Evolutionary conservation across 139 green algal genomes (phyloP).

Genomic region (Closterium sp.): DNA sequence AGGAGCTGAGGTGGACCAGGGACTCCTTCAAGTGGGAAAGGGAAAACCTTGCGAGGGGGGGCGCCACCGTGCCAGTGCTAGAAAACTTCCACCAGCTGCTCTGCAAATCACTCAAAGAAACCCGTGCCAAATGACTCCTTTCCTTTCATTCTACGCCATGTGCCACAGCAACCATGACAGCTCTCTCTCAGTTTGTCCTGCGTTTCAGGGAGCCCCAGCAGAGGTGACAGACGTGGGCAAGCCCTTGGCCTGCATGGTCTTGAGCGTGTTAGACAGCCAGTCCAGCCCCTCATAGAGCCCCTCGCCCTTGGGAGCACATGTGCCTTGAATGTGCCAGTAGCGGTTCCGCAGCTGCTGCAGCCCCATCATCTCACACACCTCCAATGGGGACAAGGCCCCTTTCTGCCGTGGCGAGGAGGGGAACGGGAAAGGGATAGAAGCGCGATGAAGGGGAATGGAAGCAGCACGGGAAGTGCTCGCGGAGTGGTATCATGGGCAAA

Average conservation of each 20-base stretch:
- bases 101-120: not conserved
- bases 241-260: slow-evolving; percentile 47
- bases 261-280: slow-evolving; percentile 76
- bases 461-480: not conserved
- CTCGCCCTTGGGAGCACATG: slow-evolving; percentile 70
- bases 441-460: not conserved
- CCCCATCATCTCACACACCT: slow-evolving; percentile 83
- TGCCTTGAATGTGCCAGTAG: slow-evolving; percentile 88
- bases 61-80: not conserved
- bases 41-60: not conserved
- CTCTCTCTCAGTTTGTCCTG: not conserved
- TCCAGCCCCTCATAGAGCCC: slow-evolving; percentile 94
- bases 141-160: not conserved
- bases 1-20: too few relatives aligned
- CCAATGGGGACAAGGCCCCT: slow-evolving; percentile 64
- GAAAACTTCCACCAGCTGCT: not conserved
- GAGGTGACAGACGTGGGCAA: slow-evolving; percentile 29
- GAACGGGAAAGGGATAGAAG: not conserved
- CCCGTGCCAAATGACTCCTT: not conserved
- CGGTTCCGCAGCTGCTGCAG: slow-evolving; percentile 74
- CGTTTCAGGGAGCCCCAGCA: not conserved
- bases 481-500: not conserved
- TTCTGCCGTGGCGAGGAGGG: slow-evolving; percentile 46
- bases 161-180: not conserved
- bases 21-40: not conserved